Evolutionary conservation across 1,139 yeast genomes (phyloP).

Genomic region (Candida smagusa): DNA sequence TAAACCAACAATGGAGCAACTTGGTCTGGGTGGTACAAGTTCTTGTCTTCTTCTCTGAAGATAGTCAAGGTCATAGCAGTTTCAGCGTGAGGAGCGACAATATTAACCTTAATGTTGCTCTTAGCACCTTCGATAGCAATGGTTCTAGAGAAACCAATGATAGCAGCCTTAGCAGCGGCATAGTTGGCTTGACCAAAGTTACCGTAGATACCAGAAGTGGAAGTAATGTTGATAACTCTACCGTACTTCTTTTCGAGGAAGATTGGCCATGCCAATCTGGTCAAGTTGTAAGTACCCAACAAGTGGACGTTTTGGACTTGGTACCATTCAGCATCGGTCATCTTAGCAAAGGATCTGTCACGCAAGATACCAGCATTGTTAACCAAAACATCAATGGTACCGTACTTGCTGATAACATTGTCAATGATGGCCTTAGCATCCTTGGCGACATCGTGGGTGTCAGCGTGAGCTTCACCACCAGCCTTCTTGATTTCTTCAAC

Average conservation of each 20-base stretch:
- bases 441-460: conserved; percentile 75
- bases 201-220: conserved; percentile 96
- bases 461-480: conserved; percentile 83
- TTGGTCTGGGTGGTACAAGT: conserved; percentile 81
- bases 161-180: conserved; percentile 89
- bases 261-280: conserved; percentile 92
- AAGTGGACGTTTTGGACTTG: conserved; percentile 80
- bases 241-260: conserved; percentile 78
- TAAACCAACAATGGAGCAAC: conserved; percentile 89
- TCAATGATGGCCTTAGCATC: conserved; percentile 75
- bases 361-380: conserved; percentile 95
- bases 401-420: conserved; percentile 74
- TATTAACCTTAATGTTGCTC: conserved; percentile 70
- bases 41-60: conserved; percentile 71
- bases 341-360: conserved; percentile 83
- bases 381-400: conserved; percentile 79
- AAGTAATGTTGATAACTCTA: conserved; percentile 81
- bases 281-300: conserved; percentile 74
- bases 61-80: conserved; percentile 94
- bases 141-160: conserved; percentile 80
- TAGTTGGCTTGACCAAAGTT: conserved; percentile 97
- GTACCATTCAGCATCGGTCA: conserved; percentile 84
- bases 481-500: conserved; percentile 76
- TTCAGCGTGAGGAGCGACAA: conserved; percentile 96
- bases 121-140: conserved; percentile 88